Evolutionary conservation across 2,329 filamentous ascomycete species (phyloP).

Genomic region (Aciculosporium take): DNA sequence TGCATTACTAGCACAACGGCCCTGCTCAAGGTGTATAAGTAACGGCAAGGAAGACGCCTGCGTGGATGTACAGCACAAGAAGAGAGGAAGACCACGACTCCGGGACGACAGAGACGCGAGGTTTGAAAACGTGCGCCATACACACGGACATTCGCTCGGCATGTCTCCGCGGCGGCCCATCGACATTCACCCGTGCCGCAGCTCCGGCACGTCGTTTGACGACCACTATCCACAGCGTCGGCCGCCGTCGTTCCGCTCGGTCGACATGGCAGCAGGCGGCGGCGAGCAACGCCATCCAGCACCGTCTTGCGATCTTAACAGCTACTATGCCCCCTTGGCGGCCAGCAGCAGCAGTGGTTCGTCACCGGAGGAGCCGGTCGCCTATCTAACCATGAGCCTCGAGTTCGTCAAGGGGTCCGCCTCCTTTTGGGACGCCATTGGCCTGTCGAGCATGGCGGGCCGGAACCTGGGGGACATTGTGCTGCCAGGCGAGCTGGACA

Average conservation of each 20-base stretch:
- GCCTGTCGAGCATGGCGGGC: slow-evolving; percentile 31
- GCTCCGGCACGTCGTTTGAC: slow-evolving; percentile 31
- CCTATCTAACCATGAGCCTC: slow-evolving; percentile 44
- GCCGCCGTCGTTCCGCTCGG: slow-evolving; percentile 36
- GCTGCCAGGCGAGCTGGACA: slow-evolving; percentile 35
- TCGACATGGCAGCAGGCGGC: slow-evolving; percentile 40
- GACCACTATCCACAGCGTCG: slow-evolving; percentile 30
- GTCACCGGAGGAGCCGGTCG: slow-evolving; percentile 37
- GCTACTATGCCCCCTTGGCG: slow-evolving; percentile 11
- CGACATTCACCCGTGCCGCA: slow-evolving; percentile 34
- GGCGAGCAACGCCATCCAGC: slow-evolving; percentile 33
- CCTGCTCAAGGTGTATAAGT: slow-evolving; percentile 62
- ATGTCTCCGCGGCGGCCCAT: slow-evolving; percentile 33
- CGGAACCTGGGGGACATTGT: slow-evolving; percentile 42
- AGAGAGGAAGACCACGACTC: slow-evolving; percentile 62
- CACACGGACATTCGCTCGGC: slow-evolving; percentile 29
- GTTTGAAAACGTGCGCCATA: slow-evolving; percentile 35
- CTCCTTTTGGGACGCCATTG: slow-evolving; percentile 41
- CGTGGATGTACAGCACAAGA: slow-evolving; percentile 76
- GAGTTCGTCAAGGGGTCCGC: slow-evolving; percentile 42
- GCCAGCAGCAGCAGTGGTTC: too few relatives aligned
- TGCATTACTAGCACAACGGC: slow-evolving; percentile 59
- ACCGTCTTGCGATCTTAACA: neutral
- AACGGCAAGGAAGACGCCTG: slow-evolving; percentile 72
- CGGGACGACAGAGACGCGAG: slow-evolving; percentile 54